phyloP scores from a whole-genome alignment of 179 eudicot genomes.

The Carnegiea gigantea region DNA sequence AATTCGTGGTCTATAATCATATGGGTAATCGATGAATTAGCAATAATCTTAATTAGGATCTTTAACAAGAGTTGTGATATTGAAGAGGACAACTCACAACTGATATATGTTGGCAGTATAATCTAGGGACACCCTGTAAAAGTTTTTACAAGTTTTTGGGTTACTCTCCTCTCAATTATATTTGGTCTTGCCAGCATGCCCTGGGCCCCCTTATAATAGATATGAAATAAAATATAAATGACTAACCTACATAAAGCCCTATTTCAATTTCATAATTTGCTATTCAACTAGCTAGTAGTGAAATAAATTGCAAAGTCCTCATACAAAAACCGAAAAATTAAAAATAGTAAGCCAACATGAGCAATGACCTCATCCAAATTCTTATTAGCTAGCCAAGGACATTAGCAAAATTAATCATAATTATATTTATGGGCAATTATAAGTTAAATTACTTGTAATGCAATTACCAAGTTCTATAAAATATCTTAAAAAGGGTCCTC shows the following conservation, averaged over 20 bases:
- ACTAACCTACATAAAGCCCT: not conserved
- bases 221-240: not conserved
- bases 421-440: no score
- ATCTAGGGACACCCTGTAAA: slow-evolving; percentile 5
- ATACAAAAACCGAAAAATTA: no score
- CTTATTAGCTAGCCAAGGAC: no score
- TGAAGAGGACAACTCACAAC: slow-evolving; percentile 15
- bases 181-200: not conserved
- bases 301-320: not conserved
- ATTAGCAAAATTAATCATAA: no score
- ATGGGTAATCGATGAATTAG: not conserved
- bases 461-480: no score
- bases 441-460: no score
- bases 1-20: not conserved
- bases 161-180: not conserved
- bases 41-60: not conserved
- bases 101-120: slow-evolving; percentile 5
- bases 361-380: no score
- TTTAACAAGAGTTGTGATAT: not conserved
- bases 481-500: no score
- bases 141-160: not conserved
- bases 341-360: no score
- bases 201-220: not conserved
- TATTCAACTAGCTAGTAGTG: not conserved
- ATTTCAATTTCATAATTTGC: not conserved